Evolutionary conservation across 1,284 basidiomycete genomes (phyloP).

Genomic region (Bjerkandera adusta): DNA sequence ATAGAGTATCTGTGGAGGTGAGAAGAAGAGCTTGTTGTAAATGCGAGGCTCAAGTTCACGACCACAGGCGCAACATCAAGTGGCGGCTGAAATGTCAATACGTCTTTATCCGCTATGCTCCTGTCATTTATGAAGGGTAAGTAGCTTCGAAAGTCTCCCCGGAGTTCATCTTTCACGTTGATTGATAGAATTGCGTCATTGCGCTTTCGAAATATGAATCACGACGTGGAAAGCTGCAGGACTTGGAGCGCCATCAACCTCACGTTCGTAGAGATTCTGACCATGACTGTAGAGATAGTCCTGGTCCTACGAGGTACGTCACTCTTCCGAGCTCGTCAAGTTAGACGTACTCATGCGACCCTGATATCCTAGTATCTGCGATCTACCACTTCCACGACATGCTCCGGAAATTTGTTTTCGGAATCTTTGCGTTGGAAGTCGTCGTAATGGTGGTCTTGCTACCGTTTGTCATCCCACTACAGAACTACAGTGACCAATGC

Average conservation of each 20-base stretch:
- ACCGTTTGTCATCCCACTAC: constrained; percentile 44
- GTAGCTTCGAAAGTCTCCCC: not conserved
- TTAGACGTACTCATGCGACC: not conserved
- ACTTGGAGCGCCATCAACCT: constrained; percentile 6
- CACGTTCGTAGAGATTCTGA: constrained; percentile 8
- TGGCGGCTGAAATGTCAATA: constrained; percentile 6
- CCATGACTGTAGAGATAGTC: constrained; percentile 8
- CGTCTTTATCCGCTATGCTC: constrained; percentile 4
- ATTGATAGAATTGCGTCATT: not conserved
- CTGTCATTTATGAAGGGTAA: constrained; percentile 2
- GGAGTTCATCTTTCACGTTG: not conserved
- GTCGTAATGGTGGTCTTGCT: constrained; percentile 12
- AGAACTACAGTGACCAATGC: constrained; percentile 59
- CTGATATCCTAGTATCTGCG: constrained; percentile 12
- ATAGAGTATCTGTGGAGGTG: constrained; percentile 2
- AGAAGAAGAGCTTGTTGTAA: not conserved
- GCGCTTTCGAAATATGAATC: not conserved
- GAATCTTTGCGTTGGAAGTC: constrained; percentile 10
- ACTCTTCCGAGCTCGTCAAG: no score
- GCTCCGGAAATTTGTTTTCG: constrained; percentile 9
- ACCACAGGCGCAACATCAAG: constrained; percentile 1
- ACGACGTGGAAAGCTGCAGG: not conserved
- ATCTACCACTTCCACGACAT: constrained; percentile 14
- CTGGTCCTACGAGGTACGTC: constrained; percentile 5
- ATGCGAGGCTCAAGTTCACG: not conserved